A percentile compares a stretch with the other conserved stretches of the same genome.
Evolutionary conservation across 805 yeast genomes (phyloP).

Genomic region (Metschnikowia reukaufii): DNA sequence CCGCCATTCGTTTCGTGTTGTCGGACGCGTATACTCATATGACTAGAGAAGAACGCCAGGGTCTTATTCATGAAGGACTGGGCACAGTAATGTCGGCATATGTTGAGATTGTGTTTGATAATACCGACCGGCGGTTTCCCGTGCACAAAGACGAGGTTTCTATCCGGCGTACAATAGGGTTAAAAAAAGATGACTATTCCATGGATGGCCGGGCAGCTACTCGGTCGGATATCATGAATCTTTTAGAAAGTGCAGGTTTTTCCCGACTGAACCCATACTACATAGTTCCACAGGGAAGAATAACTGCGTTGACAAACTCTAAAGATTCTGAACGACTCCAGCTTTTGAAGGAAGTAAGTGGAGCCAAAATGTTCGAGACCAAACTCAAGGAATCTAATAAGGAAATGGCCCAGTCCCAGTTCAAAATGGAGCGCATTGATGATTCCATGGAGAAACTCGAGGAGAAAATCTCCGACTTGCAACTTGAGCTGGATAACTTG

Average conservation of each 20-base stretch:
- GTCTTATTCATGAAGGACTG: conserved; percentile 86
- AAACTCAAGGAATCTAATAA: conserved; percentile 75
- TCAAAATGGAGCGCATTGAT: conserved; percentile 68
- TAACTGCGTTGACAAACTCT: conserved; percentile 84
- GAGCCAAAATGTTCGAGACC: conserved; percentile 86
- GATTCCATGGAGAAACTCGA: conserved; percentile 71
- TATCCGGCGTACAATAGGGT: conserved; percentile 87
- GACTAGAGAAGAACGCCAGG: conserved; percentile 81
- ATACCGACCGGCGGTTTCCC: conserved; percentile 73
- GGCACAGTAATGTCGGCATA: conserved; percentile 89
- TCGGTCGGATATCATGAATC: conserved; percentile 74
- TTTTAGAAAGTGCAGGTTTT: conserved; percentile 90
- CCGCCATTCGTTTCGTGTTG: conserved; percentile 89
- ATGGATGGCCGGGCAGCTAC: conserved; percentile 78
- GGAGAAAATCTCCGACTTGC: conserved; percentile 72
- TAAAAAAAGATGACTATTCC: conserved; percentile 88
- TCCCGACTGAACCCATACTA: conserved; percentile 89
- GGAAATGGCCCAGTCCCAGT: conserved; percentile 73
- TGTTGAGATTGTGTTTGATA: conserved; percentile 87
- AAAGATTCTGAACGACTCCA: conserved; percentile 79
- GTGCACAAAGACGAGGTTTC: conserved; percentile 65
- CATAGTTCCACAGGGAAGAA: conserved; percentile 95
- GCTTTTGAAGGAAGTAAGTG: conserved; percentile 87
- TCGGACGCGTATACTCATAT: conserved; percentile 87
- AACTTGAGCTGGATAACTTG: conserved; percentile 75